Evolutionary conservation across 1,139 yeast genomes (phyloP).

Genomic region (Hansenula anomala): DNA sequence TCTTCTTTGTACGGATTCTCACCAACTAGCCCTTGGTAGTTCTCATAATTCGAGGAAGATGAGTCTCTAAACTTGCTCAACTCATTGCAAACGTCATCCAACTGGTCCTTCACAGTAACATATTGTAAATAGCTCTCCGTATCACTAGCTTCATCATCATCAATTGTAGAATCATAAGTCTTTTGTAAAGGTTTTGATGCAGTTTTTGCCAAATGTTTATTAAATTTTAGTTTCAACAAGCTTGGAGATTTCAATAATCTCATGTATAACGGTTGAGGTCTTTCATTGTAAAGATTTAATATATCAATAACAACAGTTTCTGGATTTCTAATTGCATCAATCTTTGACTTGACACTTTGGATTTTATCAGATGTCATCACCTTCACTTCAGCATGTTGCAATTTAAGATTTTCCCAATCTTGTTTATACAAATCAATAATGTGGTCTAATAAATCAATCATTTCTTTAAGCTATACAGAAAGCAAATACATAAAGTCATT

Average conservation of each 20-base stretch:
- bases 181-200: no score
- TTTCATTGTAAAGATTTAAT: neutral
- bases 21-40: neutral
- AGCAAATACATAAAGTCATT: neutral
- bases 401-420: neutral
- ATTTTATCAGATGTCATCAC: neutral
- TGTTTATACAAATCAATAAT: neutral
- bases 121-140: neutral
- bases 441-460: neutral
- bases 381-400: neutral
- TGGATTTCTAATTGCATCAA: neutral
- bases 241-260: neutral
- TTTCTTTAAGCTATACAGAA: neutral
- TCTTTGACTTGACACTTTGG: neutral
- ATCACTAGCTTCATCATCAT: neutral
- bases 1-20: neutral
- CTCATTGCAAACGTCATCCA: neutral
- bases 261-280: neutral
- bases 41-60: neutral
- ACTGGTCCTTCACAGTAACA: neutral
- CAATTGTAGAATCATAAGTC: constrained; percentile 1
- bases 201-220: no score
- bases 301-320: neutral
- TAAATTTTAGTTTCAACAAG: no score
- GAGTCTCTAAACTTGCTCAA: neutral